A percentile compares a stretch with the other conserved stretches of the same genome.
Evolutionary conservation across 192 early-diverging fungal genomes (phyloP).

Genomic region (Backusella morwellensis): DNA sequence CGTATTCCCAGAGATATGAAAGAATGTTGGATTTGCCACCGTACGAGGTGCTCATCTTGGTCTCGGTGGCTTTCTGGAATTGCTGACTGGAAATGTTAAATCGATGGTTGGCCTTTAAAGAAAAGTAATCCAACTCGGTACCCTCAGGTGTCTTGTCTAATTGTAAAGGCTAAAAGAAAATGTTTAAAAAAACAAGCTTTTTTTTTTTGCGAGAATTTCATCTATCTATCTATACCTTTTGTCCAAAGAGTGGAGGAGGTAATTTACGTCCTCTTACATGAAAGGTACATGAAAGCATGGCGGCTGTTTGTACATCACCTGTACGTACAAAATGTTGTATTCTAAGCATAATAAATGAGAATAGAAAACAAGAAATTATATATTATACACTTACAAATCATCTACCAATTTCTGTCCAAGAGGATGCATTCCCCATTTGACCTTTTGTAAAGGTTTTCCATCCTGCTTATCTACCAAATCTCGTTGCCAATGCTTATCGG

Average conservation of each 20-base stretch:
- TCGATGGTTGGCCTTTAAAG: constrained; percentile 5
- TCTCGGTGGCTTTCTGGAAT: not conserved
- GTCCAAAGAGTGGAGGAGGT: not conserved
- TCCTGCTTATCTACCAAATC: constrained; percentile 10
- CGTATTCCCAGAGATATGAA: constrained; percentile 21
- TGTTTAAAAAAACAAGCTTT: not conserved
- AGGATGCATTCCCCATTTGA: constrained; percentile 62
- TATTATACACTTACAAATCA: constrained; percentile 37
- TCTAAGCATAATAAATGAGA: constrained; percentile 23
- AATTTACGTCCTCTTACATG: constrained; percentile 34
- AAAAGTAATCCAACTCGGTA: constrained; percentile 13
- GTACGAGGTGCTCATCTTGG: constrained; percentile 9
- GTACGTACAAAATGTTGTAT: constrained; percentile 50
- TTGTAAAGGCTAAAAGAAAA: not conserved
- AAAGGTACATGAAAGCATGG: constrained; percentile 64
- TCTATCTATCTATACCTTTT: not conserved
- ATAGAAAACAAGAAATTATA: not conserved
- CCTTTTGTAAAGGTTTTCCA: constrained; percentile 33
- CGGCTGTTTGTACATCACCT: constrained; percentile 68
- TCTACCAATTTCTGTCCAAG: constrained; percentile 52
- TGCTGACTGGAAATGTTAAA: not conserved
- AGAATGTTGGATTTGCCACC: constrained; percentile 6
- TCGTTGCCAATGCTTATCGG: constrained; percentile 19
- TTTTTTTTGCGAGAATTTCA: not conserved
- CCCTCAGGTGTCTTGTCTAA: constrained; percentile 1